Evolutionary conservation across 441 rosid species (phyloP).

Genomic region (Populus hybrid): DNA sequence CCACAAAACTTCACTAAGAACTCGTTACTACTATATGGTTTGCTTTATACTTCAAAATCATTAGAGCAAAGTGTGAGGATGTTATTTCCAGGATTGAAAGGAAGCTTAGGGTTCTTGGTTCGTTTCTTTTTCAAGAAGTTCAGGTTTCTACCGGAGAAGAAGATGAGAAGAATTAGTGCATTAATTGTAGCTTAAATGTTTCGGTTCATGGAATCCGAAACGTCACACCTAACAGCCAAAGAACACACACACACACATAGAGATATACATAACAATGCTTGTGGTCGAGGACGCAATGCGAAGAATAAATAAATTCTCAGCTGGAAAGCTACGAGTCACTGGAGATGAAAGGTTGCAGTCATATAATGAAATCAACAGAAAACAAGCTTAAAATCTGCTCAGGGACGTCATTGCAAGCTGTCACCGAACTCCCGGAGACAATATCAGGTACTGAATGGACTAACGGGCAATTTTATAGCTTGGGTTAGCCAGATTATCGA

Average conservation of each 20-base stretch:
- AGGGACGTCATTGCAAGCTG: conserved; percentile 6
- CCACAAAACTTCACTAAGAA: too few species aligned
- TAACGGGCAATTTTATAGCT: conserved; percentile 91
- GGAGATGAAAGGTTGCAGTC: conserved; percentile 8
- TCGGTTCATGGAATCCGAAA: too few species aligned
- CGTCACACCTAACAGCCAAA: too few species aligned
- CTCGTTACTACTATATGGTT: too few species aligned
- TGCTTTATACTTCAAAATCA: too few species aligned
- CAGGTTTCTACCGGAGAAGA: too few species aligned
- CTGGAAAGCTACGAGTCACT: conserved; percentile 7
- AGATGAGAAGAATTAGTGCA: too few species aligned
- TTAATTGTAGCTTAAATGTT: too few species aligned
- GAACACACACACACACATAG: not conserved
- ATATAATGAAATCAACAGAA: conserved; percentile 1
- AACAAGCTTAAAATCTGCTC: not conserved
- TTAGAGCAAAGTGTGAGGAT: too few species aligned
- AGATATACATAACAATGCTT: not conserved
- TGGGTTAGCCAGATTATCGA: conserved; percentile 82
- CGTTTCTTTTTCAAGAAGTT: too few species aligned
- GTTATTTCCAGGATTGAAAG: too few species aligned
- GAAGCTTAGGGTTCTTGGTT: too few species aligned
- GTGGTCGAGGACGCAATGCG: not conserved
- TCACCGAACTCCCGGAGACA: not conserved
- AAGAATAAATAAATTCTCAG: conserved; percentile 27
- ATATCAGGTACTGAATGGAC: not conserved